phyloP scores from a whole-genome alignment of 257 asterid species.

The Capsicum rhomboideum region DNA sequence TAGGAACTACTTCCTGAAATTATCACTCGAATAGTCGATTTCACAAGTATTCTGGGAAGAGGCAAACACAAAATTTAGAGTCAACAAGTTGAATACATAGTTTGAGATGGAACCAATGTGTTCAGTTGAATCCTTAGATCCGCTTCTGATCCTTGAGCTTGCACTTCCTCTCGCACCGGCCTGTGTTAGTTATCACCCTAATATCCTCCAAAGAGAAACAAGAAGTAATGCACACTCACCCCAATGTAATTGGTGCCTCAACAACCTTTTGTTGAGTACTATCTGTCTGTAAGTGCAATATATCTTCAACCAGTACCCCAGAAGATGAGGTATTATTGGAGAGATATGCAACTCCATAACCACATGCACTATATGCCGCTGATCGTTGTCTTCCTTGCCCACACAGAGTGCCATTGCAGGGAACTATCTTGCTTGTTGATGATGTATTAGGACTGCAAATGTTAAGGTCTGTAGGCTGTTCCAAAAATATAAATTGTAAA shows the following conservation, averaged over 20 bases:
- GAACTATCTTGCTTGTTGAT: conserved; percentile 46
- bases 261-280: conserved; percentile 26
- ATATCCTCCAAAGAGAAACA: background rate
- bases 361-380: conserved; percentile 47
- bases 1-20: background rate
- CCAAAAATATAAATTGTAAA: background rate
- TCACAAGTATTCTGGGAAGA: background rate
- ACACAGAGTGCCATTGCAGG: conserved; percentile 72
- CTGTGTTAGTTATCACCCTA: background rate
- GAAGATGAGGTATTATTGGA: conserved; percentile 74
- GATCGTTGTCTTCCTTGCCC: conserved; percentile 49
- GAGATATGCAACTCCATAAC: conserved; percentile 65
- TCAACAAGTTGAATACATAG: background rate
- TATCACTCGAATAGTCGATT: background rate
- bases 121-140: background rate
- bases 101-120: background rate
- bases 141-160: background rate
- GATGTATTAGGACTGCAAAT: conserved; percentile 69
- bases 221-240: conserved; percentile 34
- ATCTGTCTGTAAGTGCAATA: conserved; percentile 58
- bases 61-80: background rate
- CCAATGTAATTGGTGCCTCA: conserved; percentile 67
- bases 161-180: background rate
- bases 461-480: conserved; percentile 54
- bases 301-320: conserved; percentile 81